phyloP scores from a whole-genome alignment of 257 asterid genomes.

The Solanum boliviense region DNA sequence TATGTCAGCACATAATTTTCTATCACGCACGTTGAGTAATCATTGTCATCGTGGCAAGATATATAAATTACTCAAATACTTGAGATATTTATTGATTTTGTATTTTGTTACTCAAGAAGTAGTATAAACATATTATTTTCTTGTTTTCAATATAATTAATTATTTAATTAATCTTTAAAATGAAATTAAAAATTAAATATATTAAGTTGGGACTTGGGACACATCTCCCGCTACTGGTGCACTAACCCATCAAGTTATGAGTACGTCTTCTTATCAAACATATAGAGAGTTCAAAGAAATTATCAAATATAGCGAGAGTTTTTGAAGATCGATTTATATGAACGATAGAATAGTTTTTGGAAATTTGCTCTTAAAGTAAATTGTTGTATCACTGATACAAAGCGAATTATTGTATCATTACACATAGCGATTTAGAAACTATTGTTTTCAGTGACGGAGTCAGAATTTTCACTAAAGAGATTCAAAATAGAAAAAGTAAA shows the following conservation, averaged over 20 bases:
- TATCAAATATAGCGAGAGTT: background rate
- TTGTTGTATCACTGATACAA: background rate
- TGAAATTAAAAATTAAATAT: too few relatives aligned
- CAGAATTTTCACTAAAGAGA: too few relatives aligned
- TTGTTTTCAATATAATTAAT: background rate
- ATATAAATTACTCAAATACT: background rate
- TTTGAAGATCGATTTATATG: too few relatives aligned
- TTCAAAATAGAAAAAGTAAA: too few relatives aligned
- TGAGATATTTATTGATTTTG: background rate
- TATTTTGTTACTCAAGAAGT: background rate
- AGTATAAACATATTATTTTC: background rate
- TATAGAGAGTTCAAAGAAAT: too few relatives aligned
- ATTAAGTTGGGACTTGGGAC: background rate
- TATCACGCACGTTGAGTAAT: background rate
- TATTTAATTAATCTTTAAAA: background rate
- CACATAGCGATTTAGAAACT: background rate
- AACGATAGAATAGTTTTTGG: too few relatives aligned
- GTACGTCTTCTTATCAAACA: background rate
- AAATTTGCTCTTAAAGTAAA: too few relatives aligned
- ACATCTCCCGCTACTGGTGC: background rate
- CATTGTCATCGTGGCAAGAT: background rate
- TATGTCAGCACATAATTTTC: background rate
- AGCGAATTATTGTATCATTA: background rate
- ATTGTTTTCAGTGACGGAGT: rapidly evolving
- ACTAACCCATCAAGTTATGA: background rate